Evolutionary conservation across 2,329 filamentous ascomycete genomes (phyloP).

Genomic region (Rhytidhysteron rufulum): DNA sequence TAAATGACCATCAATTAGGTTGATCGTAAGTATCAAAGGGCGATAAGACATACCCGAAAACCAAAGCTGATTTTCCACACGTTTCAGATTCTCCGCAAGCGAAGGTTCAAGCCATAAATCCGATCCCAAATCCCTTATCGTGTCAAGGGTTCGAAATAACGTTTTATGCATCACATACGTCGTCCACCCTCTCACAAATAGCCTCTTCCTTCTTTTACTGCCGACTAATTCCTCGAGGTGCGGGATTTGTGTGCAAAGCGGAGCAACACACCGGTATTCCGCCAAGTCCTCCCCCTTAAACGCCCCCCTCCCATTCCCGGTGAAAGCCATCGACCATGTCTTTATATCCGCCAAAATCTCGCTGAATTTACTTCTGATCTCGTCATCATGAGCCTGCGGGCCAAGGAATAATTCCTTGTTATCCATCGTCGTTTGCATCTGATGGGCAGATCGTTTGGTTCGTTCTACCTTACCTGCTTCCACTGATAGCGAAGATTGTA

Average conservation of each 20-base stretch:
- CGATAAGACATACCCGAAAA: not conserved
- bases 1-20: too few species aligned
- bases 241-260: conserved; percentile 1
- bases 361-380: conserved; percentile 1
- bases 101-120: conserved; percentile 5
- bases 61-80: conserved; percentile 4
- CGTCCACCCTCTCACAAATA: conserved; percentile 6
- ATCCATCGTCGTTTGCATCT: conserved; percentile 4
- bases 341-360: conserved; percentile 3
- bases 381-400: conserved; percentile 3
- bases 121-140: not conserved
- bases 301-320: not conserved
- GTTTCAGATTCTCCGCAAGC: too few species aligned
- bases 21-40: not conserved
- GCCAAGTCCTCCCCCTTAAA: conserved; percentile 3
- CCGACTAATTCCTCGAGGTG: conserved; percentile 1
- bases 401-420: conserved; percentile 7
- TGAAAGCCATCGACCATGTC: conserved; percentile 6
- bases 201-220: conserved; percentile 2
- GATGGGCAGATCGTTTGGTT: conserved; percentile 2
- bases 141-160: conserved; percentile 1
- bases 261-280: conserved; percentile 1
- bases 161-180: conserved; percentile 5
- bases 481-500: too few species aligned
- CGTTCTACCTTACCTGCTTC: not conserved